Base-by-base conservation (phyloP, 2,329 filamentous ascomycete genomes). In the Fusarium chaquense region DNA sequence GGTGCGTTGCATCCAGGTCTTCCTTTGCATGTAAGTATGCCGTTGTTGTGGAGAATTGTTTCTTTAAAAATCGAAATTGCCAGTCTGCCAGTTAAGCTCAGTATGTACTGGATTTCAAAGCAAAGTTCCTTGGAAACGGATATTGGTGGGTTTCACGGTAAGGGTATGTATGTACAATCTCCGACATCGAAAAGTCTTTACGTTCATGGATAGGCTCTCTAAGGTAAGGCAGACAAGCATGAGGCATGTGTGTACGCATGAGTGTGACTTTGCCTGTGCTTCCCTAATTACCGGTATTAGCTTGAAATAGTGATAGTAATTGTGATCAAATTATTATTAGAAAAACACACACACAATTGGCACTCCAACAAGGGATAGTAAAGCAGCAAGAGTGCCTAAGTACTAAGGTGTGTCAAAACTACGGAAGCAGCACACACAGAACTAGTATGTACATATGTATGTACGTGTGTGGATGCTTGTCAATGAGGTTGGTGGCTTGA, bases 401-500 rank as follows among this genome's bases (percentile, higher is more conserved):
- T 20, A 38, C 20, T 20, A 20, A 20, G 18, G n/a, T 38, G 12
- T n/a, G 36, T 38, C 36, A 38, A 38, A 7, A n/a, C 13, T 38
- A 56, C 24, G 36, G 51, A 13, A 38, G 24, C 22, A 53, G 36
- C 51, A 43, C 33, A 35, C 32, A 35, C 32, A 38, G 22, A 20
- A 59, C 32, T 36, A 26, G 61, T 65, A 53, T 41, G 47, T 46
- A 11, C 20, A 20, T 20, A 20, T 20, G 20, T 20, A 20, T 32
- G 61, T 65, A 46, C 46, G 47, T 55, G 18, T 38, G 43, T 44
- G 26, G 36, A 38, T 45, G 32, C 36, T 20, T 57, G 60, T 49
- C 54, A 61, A 60, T 65, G 62, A 65, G 65, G 61, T 24, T 43
- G 20, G 54, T 65, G 62, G 54, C 61, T 65, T 65, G 54, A 65